These are phyloP conservation scores for Salix suchowensis DNA, from an alignment of 345 rosid species.

Conservation along the genomic window DNA sequence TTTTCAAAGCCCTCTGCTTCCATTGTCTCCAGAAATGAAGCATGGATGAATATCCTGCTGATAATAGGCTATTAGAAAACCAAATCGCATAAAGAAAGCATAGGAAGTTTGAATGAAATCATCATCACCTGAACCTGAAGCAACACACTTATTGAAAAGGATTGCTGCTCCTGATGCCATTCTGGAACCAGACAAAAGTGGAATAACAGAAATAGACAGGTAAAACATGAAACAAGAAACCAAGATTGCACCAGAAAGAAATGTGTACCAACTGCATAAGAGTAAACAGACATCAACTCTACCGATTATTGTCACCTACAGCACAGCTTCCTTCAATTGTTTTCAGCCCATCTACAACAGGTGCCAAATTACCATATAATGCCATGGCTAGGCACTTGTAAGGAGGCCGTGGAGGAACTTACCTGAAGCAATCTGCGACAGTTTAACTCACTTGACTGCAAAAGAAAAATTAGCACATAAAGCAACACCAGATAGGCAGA, in stretches of 20 bases:
- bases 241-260: neutral
- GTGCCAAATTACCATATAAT: neutral
- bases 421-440: conserved; percentile 25
- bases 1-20: conserved; percentile 47
- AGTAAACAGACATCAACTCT: too few species aligned
- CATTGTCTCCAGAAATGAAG: conserved; percentile 64
- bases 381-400: conserved; percentile 45
- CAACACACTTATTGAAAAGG: conserved; percentile 62
- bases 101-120: neutral
- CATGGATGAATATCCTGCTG: conserved; percentile 51
- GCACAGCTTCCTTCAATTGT: too few species aligned
- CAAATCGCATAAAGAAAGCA: neutral
- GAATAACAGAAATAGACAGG: neutral
- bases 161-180: conserved; percentile 50
- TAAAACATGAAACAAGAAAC: neutral
- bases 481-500: neutral
- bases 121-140: conserved; percentile 66
- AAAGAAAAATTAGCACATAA: neutral
- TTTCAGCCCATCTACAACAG: too few species aligned
- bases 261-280: too few species aligned
- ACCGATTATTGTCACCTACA: too few species aligned
- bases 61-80: neutral
- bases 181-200: conserved; percentile 20
- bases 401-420: conserved; percentile 50
- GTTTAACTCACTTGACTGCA: neutral